Percentiles rank a stretch among this genome's conserved stretches.
Evolutionary conservation across 768 basidiomycete species (phyloP).

Genomic region (Kwoniella botswanensis): DNA sequence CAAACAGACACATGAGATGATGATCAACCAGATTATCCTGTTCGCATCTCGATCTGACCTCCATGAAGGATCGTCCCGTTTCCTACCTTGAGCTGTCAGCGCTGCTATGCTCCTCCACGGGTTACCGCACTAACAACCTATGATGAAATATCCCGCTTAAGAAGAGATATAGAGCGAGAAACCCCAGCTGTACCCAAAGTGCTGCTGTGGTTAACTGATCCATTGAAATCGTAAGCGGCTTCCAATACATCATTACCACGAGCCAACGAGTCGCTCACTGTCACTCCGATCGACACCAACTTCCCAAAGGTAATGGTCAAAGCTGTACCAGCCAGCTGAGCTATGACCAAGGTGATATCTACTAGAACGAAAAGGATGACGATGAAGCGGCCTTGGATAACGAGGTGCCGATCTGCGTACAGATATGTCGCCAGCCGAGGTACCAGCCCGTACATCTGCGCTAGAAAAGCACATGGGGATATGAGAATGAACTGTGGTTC

Average conservation of each 20-base stretch:
- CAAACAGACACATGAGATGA: neutral
- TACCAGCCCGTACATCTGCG: slow-evolving; percentile 68
- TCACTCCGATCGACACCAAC: slow-evolving; percentile 5
- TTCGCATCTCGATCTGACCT: neutral
- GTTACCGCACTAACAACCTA: slow-evolving; percentile 55
- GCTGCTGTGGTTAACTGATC: slow-evolving; percentile 65
- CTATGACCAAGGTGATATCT: slow-evolving; percentile 70
- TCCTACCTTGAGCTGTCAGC: neutral
- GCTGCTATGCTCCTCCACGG: neutral
- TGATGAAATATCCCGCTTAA: slow-evolving; percentile 64
- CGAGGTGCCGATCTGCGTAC: slow-evolving; percentile 62
- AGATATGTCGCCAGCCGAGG: slow-evolving; percentile 67
- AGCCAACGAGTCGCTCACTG: neutral
- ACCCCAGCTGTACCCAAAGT: slow-evolving; percentile 65
- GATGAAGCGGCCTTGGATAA: slow-evolving; percentile 63
- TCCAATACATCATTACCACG: neutral
- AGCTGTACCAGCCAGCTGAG: slow-evolving; percentile 62
- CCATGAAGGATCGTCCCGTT: neutral
- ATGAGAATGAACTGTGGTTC: slow-evolving; percentile 43
- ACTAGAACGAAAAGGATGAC: slow-evolving; percentile 68
- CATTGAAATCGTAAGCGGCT: neutral
- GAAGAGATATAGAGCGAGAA: slow-evolving; percentile 61
- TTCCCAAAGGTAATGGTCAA: slow-evolving; percentile 35
- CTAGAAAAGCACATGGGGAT: slow-evolving; percentile 69
- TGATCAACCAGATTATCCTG: neutral